Evolutionary conservation across 164 flowering plant species (phyloP).

Genomic region (Amborella trichopoda): DNA sequence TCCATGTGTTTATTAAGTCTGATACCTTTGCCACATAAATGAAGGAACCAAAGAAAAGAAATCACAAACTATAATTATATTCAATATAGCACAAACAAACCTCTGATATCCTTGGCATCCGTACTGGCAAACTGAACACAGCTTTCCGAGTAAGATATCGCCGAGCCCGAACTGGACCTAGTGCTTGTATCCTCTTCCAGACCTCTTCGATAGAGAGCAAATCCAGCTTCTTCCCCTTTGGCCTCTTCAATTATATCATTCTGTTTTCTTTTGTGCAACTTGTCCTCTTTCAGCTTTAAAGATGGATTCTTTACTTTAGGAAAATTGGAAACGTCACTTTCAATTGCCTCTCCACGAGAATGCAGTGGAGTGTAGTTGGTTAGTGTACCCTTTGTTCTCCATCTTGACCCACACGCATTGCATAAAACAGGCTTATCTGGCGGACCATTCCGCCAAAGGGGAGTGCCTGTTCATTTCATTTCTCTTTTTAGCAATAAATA

Average conservation of each 20-base stretch:
- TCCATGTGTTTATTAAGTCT: no score
- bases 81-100: constrained; percentile 24
- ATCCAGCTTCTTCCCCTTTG: constrained; percentile 19
- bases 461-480: constrained; percentile 61
- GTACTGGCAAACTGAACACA: constrained; percentile 57
- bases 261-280: constrained; percentile 46
- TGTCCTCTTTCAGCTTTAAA: constrained; percentile 45
- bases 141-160: constrained; percentile 80
- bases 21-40: no score
- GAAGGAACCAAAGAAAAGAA: no score
- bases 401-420: constrained; percentile 98
- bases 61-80: no score
- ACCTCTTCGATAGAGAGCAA: constrained; percentile 29
- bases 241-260: constrained; percentile 17
- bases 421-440: constrained; percentile 93
- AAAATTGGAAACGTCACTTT: constrained; percentile 39
- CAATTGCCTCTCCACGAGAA: constrained; percentile 62
- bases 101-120: constrained; percentile 85
- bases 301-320: constrained; percentile 41
- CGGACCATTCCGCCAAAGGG: constrained; percentile 99
- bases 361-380: constrained; percentile 85
- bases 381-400: constrained; percentile 97
- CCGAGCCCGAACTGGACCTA: constrained; percentile 91
- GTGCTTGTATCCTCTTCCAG: constrained; percentile 74
- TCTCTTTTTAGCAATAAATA: no score